Percentiles rank a stretch among this genome's conserved stretches.
These are phyloP conservation scores for Sphagnum fallax DNA, from an alignment of 228 moss, liverwort and hornwort species.

Conservation along the genomic window DNA sequence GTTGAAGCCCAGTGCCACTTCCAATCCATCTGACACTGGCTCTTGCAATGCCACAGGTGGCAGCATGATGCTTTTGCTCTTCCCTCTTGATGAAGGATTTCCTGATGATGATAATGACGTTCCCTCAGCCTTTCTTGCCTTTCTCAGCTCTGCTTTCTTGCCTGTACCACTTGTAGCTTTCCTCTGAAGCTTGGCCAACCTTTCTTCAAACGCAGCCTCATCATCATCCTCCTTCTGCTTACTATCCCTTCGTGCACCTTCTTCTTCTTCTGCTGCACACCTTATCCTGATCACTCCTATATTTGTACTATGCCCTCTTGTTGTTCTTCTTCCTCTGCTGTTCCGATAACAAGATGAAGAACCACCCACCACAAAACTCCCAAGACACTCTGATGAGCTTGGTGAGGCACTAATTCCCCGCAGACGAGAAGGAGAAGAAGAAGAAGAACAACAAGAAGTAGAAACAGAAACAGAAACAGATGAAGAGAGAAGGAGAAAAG, in stretches of 20 bases:
- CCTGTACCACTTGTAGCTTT: conserved; percentile 56
- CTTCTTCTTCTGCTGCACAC: conserved; percentile 14
- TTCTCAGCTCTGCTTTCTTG: conserved; percentile 57
- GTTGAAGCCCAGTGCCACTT: conserved; percentile 43
- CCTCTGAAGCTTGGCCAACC: conserved; percentile 43
- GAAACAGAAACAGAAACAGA: not conserved
- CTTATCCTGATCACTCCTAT: conserved; percentile 5
- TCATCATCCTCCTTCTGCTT: conserved; percentile 5
- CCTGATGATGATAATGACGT: conserved; percentile 1
- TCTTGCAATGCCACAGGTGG: conserved; percentile 38
- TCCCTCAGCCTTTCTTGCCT: conserved; percentile 44
- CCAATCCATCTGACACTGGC: conserved; percentile 46
- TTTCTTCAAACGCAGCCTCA: conserved; percentile 35
- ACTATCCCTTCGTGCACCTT: conserved; percentile 2
- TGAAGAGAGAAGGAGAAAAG: not conserved
- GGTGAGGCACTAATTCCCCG: too few species aligned
- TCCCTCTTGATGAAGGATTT: not conserved
- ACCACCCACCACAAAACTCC: too few species aligned
- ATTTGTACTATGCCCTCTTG: not conserved
- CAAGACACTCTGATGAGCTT: too few species aligned
- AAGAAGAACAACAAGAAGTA: not conserved
- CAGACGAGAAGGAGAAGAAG: not conserved
- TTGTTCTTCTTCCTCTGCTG: too few species aligned
- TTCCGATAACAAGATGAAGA: too few species aligned
- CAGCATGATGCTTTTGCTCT: conserved; percentile 20